These are phyloP conservation scores for Massarina eburnea DNA, from an alignment of 2,329 filamentous ascomycete genomes.

Conservation along the genomic window DNA sequence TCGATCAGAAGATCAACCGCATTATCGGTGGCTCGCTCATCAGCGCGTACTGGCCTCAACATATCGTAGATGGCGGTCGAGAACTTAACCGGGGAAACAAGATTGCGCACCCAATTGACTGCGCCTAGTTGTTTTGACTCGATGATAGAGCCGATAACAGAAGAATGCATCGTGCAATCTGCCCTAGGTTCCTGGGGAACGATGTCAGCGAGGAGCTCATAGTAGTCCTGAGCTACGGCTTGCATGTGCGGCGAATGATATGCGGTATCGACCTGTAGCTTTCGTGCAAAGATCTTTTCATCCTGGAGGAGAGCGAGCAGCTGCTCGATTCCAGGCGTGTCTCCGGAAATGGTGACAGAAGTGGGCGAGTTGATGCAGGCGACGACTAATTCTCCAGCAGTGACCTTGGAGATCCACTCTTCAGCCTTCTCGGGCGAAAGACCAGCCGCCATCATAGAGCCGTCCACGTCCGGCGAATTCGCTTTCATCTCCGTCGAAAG, in stretches of 20 bases:
- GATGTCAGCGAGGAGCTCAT: neutral
- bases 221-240: slow-evolving; percentile 14
- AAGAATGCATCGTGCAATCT: slow-evolving; percentile 7
- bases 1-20: slow-evolving; percentile 6
- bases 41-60: neutral
- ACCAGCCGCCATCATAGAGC: slow-evolving; percentile 31
- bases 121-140: slow-evolving; percentile 32
- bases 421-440: slow-evolving; percentile 3
- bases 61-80: slow-evolving; percentile 10
- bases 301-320: slow-evolving; percentile 27
- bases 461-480: slow-evolving; percentile 1
- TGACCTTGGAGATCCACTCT: neutral
- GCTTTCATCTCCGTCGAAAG: neutral
- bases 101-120: slow-evolving; percentile 41
- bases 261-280: slow-evolving; percentile 40
- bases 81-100: slow-evolving; percentile 21
- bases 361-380: slow-evolving; percentile 38
- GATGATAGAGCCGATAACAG: slow-evolving; percentile 21
- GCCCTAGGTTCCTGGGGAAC: slow-evolving; percentile 32
- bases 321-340: slow-evolving; percentile 19
- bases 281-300: neutral
- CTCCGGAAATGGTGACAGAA: slow-evolving; percentile 46
- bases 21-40: neutral
- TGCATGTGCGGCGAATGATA: slow-evolving; percentile 50
- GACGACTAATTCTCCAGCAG: slow-evolving; percentile 1